Evolutionary conservation across 2,329 filamentous ascomycete species (phyloP), one percentile per base, ranked within the genome.

Genomic region (Sclerotinia nivalis): DNA sequence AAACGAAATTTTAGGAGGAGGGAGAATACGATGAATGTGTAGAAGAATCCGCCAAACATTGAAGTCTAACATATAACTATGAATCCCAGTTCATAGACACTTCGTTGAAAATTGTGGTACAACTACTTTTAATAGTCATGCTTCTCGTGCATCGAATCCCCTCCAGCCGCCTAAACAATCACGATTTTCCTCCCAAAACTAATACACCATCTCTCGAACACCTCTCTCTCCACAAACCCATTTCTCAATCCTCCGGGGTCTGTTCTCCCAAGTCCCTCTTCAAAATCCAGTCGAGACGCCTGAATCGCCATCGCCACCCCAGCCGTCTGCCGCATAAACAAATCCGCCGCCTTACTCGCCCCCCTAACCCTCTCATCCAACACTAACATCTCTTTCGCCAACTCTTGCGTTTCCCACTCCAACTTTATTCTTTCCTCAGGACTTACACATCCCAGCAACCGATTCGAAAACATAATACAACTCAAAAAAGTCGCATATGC

Each of bases 361-460:
- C 40, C n/a, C 47, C 60, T 34, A 69, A 77, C 72, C 72, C 74
- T 40, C 67, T 66, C 25, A 55, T 79, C 76, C 45, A 80, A 56
- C 1, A 77, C 75, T 7, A 78, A n/a, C 49, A 80, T 74, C 34
- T 77, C 66, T n/a, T 70, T 67, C 13, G 75, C 77, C 43, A 79
- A 65, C 2, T 59, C 62, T 56, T 79, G 79, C 9, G 74, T 74
- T 49, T 78, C 74, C 4, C 67, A 65, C 65, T 80, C 79, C 7
- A 80, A n/a, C 20, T 69, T 66, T 18, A 66, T 34, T 28, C 79
- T 69, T 9, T 73, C 71, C 3, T 31, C 52, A 0, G 66, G 34
- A 25, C 69, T 69, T 5, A 78, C 50, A 5, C 73, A 70, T 4
- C 73, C 69, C 13, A 76, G 50, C 2, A 77, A 49, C 20, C 76